Evolutionary conservation across 2,329 filamentous ascomycete species (phyloP), one percentile per base, ranked within the genome.

Genomic region (Aureobasidium mangrovei): DNA sequence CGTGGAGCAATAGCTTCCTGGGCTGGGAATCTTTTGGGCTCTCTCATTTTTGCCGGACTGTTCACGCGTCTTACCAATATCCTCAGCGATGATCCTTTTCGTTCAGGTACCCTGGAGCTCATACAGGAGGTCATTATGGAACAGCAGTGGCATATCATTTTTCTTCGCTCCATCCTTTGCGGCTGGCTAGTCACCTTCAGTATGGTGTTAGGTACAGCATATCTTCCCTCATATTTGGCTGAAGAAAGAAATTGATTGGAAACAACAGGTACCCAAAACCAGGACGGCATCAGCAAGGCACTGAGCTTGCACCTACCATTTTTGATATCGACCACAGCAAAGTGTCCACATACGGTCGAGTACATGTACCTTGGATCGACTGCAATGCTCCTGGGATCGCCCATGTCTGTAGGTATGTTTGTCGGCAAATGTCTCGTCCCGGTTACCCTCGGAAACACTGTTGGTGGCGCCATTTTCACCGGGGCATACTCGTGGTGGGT

Each of bases 251-350:
- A 1, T 18, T 18, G 18, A 18, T 18, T 18, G 18, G 18, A 18
- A 18, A 18, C 18, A 18, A 18, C 18, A 18, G 18, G 18, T 18
- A 62, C 59, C 4, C 64, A 65, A 40, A 64, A 65, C 39, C 56
- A 62, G 31, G 62, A 66, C 39, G 62, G 64, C 4, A 63, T 65
- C 52, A 62, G 60, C n/a, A 63, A 65, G 54, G 58, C 63, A 7
- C 40, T 65, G 36, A 61, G 57, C 29, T 53, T 64, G 32, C 59
- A 63, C 42, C 56, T 64, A 32, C 62, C 62, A 26, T 63, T 65
- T 47, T 60, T 64, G 56, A 61, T 66, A n/a, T 58, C 57, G 6
- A 60, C 60, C 4, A 58, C 59, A 12, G 57, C 60, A n/a, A 56
- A 59, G 40, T 65, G 59, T 41, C 63, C 64, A 24, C 63, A 66